Percentiles rank a stretch among this genome's conserved stretches.
Conservation (phyloP, 257 asterid species). For the Penstemon barbatus region DNA sequence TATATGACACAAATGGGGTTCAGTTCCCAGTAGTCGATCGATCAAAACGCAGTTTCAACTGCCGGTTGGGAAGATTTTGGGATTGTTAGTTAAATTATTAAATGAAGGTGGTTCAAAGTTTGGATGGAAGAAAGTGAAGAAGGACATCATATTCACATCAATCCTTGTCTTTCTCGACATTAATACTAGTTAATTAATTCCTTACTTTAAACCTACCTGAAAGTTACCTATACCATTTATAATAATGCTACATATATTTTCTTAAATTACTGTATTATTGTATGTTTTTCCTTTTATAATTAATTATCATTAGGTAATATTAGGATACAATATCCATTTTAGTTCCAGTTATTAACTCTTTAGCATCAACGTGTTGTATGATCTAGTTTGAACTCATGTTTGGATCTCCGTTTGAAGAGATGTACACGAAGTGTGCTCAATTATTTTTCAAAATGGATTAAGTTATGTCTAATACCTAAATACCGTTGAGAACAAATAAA, state of each 20-base stretch:
- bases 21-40: too few relatives aligned
- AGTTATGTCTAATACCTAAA: too few relatives aligned
- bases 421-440: too few relatives aligned
- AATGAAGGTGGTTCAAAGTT: constrained; percentile 51
- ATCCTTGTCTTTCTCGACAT: constrained; percentile 32
- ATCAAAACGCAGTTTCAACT: constrained; percentile 7
- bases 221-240: constrained; percentile 44
- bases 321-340: too few relatives aligned
- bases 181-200: constrained; percentile 22
- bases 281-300: too few relatives aligned
- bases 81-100: constrained; percentile 39
- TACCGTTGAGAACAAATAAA: too few relatives aligned
- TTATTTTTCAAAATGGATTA: too few relatives aligned
- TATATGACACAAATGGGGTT: constrained; percentile 24
- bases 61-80: constrained; percentile 20
- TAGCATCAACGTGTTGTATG: too few relatives aligned
- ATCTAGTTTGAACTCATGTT: too few relatives aligned
- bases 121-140: constrained; percentile 32
- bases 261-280: not conserved
- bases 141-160: constrained; percentile 28
- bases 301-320: too few relatives aligned
- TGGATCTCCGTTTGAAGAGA: too few relatives aligned
- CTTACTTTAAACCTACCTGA: constrained; percentile 71
- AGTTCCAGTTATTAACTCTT: too few relatives aligned
- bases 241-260: constrained; percentile 23